Percentiles rank a stretch among this genome's conserved stretches.
Conservation (phyloP, 352 stramenopile species). For the Aphanomyces euteiches region DNA sequence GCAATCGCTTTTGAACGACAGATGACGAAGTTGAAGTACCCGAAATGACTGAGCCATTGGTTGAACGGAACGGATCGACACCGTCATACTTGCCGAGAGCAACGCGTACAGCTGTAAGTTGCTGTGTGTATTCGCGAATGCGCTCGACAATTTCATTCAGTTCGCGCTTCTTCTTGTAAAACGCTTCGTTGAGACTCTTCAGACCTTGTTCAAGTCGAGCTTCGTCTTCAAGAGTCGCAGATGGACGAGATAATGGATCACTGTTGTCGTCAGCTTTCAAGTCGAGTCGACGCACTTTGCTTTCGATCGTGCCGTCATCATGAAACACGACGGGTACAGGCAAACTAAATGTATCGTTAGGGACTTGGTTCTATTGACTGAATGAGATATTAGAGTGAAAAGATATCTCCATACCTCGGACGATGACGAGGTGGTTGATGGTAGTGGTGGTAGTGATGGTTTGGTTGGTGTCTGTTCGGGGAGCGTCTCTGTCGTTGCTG, state of each 20-base stretch:
- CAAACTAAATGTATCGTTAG: conserved; percentile 24
- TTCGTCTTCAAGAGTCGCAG: conserved; percentile 24
- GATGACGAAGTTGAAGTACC: conserved; percentile 8
- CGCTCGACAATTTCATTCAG: conserved; percentile 30
- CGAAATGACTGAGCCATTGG: conserved; percentile 16
- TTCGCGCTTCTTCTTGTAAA: conserved; percentile 32
- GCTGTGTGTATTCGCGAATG: conserved; percentile 22
- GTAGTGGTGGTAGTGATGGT: conserved; percentile 35
- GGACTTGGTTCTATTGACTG: no score
- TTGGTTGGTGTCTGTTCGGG: conserved; percentile 35
- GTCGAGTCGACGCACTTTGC: not conserved
- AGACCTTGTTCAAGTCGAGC: conserved; percentile 23
- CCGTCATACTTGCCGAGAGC: conserved; percentile 1
- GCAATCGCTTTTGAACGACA: not conserved
- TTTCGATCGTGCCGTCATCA: conserved; percentile 21
- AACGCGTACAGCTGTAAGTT: conserved; percentile 10
- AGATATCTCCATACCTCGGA: conserved; percentile 37
- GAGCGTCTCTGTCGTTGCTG: not conserved
- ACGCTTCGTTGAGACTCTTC: conserved; percentile 28
- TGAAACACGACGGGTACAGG: conserved; percentile 27
- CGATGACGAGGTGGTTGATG: conserved; percentile 36
- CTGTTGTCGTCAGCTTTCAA: not conserved
- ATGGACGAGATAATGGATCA: not conserved
- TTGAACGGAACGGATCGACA: not conserved
- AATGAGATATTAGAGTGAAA: no score